Base-by-base conservation (phyloP, 345 rosid genomes). In the Arabis alpina region DNA sequence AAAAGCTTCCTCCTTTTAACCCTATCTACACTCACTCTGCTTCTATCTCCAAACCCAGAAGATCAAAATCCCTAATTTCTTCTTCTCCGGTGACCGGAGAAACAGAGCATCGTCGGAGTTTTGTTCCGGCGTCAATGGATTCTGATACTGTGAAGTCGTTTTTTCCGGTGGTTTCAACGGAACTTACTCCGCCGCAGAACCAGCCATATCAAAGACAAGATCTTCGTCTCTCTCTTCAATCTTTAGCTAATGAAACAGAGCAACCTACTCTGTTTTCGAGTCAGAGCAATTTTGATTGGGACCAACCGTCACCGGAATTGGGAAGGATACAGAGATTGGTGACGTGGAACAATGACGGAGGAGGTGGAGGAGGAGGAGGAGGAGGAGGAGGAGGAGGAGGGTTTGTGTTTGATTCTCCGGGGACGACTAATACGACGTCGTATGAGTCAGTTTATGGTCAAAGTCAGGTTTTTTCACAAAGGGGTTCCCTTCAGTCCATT, bases 401-500 rank as follows among this genome's bases (percentile, higher is more conserved):
- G 9, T 79, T 84, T 69, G 51, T 80, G 47, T 90, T 84, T 74
- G 78, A 83, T 77, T 68, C 86, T 58, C 84, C 85, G 3, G 47
- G 68, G 8, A 50, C 77, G 6, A 50, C 76, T 19, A 19, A 19
- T 16, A 73, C 74, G 60, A 50, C 81, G 14, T 68, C 75, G 19
- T 53, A 65, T 75, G 87, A 79, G 82, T 78, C 88, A 55, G 66
- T 79, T 25, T 77, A 73, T 43, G 86, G 89, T 82, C 93, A 88
- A 76, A 83, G 77, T 78, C 81, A 75, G 83, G 79, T 85, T 83
- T 83, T 73, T 43, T 70, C 91, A 72, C 96, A 88, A 86, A 87
- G 98, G 98, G 96, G 98, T 87, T 80, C 97, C 98, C 97, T 93
- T 93, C 98, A 93, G 98, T 93, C 98, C 97, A 93, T 88, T 88